Conservation (phyloP, 2,329 filamentous ascomycete genomes). For the Hymenoscyphus fructigenus region DNA sequence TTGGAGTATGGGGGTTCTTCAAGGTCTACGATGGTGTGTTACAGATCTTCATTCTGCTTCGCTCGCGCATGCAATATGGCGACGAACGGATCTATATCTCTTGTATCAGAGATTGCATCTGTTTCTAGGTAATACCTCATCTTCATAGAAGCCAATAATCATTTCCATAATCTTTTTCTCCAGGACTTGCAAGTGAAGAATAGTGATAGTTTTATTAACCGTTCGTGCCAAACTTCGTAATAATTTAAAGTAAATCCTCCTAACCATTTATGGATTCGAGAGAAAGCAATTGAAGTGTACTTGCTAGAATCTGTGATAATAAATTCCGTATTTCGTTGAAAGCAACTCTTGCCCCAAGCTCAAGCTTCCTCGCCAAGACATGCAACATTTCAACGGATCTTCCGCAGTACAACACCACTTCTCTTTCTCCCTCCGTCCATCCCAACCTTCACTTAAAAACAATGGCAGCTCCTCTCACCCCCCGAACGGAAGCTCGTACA, state of each 20-base stretch:
- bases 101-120: conserved; percentile 7
- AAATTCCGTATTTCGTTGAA: background rate
- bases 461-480: background rate
- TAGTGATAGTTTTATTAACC: background rate
- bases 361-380: conserved; percentile 7
- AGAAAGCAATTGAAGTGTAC: background rate
- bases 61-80: conserved; percentile 2
- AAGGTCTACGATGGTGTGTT: conserved; percentile 4
- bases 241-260: no score
- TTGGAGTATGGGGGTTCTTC: conserved; percentile 11
- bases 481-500: conserved; percentile 1
- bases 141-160: conserved; percentile 4
- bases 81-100: conserved; percentile 1
- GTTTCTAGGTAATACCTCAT: conserved; percentile 2
- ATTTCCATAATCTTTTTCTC: background rate
- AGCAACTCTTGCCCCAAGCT: conserved; percentile 1
- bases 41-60: conserved; percentile 10
- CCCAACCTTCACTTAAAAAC: background rate
- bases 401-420: background rate
- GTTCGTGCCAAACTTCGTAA: background rate
- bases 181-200: background rate
- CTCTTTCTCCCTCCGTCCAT: background rate
- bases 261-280: no score
- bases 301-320: no score
- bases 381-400: background rate